Conservation (phyloP, 805 yeast species). For the Debaryomyces hansenii region DNA sequence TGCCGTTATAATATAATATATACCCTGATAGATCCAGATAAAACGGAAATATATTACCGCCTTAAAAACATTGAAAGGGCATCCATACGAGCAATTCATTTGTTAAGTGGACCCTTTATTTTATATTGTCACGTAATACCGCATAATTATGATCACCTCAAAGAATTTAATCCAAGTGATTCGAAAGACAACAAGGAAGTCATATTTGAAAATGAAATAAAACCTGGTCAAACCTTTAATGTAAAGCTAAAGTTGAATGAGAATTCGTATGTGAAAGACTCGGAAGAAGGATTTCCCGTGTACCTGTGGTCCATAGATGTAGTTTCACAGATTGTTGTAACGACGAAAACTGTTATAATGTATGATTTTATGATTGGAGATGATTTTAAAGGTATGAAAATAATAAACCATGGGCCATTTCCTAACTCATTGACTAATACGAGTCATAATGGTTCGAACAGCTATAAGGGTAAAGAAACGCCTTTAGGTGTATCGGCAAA, state of each 20-base stretch:
- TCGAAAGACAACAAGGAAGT: slow-evolving; percentile 28
- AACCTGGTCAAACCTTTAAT: slow-evolving; percentile 70
- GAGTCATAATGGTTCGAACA: neutral
- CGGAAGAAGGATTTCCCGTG: slow-evolving; percentile 11
- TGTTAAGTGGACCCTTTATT: slow-evolving; percentile 43
- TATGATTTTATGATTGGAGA: slow-evolving; percentile 41
- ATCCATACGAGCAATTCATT: slow-evolving; percentile 39
- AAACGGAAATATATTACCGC: slow-evolving; percentile 29
- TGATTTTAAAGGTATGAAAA: slow-evolving; percentile 32
- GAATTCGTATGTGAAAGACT: slow-evolving; percentile 29
- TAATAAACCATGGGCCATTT: slow-evolving; percentile 25
- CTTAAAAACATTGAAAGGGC: slow-evolving; percentile 40
- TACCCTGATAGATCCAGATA: slow-evolving; percentile 14
- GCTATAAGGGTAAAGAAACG: neutral
- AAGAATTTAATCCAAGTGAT: slow-evolving; percentile 22
- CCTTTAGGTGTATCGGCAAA: slow-evolving; percentile 12
- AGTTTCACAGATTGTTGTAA: slow-evolving; percentile 41
- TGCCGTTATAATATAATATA: slow-evolving; percentile 32
- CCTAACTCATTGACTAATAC: slow-evolving; percentile 4
- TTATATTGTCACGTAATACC: slow-evolving; percentile 47
- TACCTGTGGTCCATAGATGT: slow-evolving; percentile 41
- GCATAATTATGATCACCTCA: slow-evolving; percentile 25
- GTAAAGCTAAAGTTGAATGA: slow-evolving; percentile 52
- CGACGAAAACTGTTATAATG: slow-evolving; percentile 26
- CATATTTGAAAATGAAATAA: slow-evolving; percentile 44